phyloP scores from a whole-genome alignment of 768 basidiomycete genomes.

The Auriscalpium orientale region DNA sequence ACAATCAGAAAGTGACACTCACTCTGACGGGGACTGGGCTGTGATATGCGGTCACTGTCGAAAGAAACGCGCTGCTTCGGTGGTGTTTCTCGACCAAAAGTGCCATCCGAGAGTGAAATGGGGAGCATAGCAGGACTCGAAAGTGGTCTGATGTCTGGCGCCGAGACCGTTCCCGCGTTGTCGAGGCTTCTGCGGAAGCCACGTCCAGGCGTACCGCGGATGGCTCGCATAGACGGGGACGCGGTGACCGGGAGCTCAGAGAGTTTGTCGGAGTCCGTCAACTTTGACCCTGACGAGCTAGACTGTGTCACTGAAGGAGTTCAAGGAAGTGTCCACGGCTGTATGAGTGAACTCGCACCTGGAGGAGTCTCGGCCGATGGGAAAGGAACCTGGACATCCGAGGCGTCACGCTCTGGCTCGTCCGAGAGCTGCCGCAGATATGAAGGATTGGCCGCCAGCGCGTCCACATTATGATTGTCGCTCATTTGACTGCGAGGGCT shows the following conservation, averaged over 20 bases:
- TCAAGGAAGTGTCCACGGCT: background rate
- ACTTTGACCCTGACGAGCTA: constrained; percentile 23
- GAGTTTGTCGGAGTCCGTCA: constrained; percentile 40
- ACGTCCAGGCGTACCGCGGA: constrained; percentile 25
- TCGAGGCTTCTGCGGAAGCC: constrained; percentile 30
- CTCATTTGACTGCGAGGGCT: background rate
- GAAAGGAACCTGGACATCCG: background rate
- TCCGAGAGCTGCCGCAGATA: constrained; percentile 1
- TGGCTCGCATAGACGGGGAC: constrained; percentile 24
- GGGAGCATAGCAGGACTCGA: constrained; percentile 23
- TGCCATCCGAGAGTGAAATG: constrained; percentile 28
- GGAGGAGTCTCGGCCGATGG: background rate
- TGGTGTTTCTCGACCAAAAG: constrained; percentile 31
- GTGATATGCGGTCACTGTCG: constrained; percentile 42
- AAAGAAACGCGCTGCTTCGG: constrained; percentile 48
- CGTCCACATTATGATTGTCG: background rate
- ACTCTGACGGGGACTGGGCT: constrained; percentile 36
- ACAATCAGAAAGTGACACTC: constrained; percentile 6
- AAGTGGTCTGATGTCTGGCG: constrained; percentile 16
- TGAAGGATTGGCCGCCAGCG: background rate
- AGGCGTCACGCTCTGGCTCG: background rate
- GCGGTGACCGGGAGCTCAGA: constrained; percentile 29
- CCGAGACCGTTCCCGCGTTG: constrained; percentile 17
- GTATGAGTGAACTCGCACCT: background rate
- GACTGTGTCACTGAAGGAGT: constrained; percentile 12